Percentiles rank a stretch among this genome's conserved stretches.
Evolutionary conservation across 2,329 filamentous ascomycete species (phyloP).

Genomic region (Tympanopsis confertula): DNA sequence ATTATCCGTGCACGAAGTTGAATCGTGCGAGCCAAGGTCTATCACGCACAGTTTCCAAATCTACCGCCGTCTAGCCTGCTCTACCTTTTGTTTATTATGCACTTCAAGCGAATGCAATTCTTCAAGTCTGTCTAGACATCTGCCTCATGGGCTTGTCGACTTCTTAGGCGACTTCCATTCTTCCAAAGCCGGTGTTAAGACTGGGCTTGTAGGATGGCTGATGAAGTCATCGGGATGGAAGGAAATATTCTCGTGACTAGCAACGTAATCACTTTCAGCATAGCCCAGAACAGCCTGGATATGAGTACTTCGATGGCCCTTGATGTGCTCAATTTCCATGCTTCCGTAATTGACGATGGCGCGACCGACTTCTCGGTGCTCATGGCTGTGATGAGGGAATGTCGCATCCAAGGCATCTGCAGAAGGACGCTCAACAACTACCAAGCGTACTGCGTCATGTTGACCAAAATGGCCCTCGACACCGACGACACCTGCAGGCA

Average conservation of each 20-base stretch:
- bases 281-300: conserved; percentile 56
- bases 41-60: too few relatives aligned
- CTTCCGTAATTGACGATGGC: conserved; percentile 62
- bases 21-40: too few relatives aligned
- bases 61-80: too few relatives aligned
- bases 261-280: conserved; percentile 63
- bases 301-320: conserved; percentile 51
- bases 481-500: conserved; percentile 56
- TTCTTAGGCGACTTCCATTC: too few relatives aligned
- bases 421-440: conserved; percentile 40
- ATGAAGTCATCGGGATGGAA: conserved; percentile 16
- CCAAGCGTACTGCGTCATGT: conserved; percentile 58
- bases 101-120: too few relatives aligned
- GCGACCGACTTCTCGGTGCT: conserved; percentile 48
- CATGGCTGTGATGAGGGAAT: conserved; percentile 12
- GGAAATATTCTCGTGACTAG: conserved; percentile 56
- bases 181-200: too few relatives aligned
- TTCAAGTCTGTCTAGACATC: too few relatives aligned
- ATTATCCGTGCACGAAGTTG: too few relatives aligned
- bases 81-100: too few relatives aligned
- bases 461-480: conserved; percentile 61
- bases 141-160: too few relatives aligned
- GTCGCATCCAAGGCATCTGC: conserved; percentile 9
- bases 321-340: conserved; percentile 52
- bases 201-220: too few relatives aligned